Evolutionary conservation across 129 eudicot species (phyloP).

Genomic region (Escallonia rubra): DNA sequence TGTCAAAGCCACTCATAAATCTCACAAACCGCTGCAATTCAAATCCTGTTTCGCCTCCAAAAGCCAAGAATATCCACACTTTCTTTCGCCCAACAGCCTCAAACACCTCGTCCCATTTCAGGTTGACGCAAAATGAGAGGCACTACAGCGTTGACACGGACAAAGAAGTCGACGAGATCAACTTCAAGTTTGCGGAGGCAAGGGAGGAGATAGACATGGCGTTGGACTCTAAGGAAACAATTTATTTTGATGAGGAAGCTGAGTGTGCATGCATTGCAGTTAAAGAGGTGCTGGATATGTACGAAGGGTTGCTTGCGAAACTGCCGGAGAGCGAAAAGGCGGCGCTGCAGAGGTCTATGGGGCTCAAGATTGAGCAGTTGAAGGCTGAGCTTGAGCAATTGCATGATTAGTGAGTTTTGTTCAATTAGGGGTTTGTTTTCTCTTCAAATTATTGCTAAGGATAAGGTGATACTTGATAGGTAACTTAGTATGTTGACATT

Average conservation of each 20-base stretch:
- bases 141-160: constrained; percentile 51
- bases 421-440: constrained; percentile 5
- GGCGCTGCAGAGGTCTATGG: constrained; percentile 82
- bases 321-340: constrained; percentile 64
- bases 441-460: not conserved
- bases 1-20: constrained; percentile 23
- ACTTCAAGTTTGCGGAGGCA: constrained; percentile 88
- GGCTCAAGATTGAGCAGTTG: constrained; percentile 92
- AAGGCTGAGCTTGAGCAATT: constrained; percentile 90
- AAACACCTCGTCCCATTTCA: constrained; percentile 16
- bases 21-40: constrained; percentile 15
- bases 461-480: too few species aligned
- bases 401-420: constrained; percentile 58
- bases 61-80: constrained; percentile 7
- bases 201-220: constrained; percentile 96
- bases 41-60: constrained; percentile 11
- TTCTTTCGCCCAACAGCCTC: constrained; percentile 16
- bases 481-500: not conserved
- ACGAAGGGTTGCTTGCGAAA: constrained; percentile 53
- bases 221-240: constrained; percentile 83
- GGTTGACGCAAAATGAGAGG: constrained; percentile 8
- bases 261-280: constrained; percentile 82
- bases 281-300: constrained; percentile 63
- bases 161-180: constrained; percentile 75
- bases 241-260: constrained; percentile 90